phyloP scores from a whole-genome alignment of 352 stramenopile genomes.

The Phytopythium chamaehyphon region DNA sequence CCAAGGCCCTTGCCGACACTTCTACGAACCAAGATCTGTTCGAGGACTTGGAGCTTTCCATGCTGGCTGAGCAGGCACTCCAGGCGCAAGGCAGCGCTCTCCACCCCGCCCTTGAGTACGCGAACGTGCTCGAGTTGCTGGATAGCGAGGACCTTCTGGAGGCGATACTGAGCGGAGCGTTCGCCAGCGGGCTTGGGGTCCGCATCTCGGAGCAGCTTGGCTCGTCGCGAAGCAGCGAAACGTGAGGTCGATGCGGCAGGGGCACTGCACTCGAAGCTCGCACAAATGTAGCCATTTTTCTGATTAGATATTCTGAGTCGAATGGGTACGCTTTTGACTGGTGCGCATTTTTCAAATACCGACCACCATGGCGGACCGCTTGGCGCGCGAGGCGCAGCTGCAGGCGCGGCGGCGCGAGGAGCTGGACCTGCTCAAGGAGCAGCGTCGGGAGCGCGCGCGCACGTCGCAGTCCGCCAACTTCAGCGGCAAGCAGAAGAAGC shows the following conservation, averaged over 20 bases:
- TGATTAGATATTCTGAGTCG: constrained; percentile 10
- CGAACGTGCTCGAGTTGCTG: constrained; percentile 51
- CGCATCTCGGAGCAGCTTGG: constrained; percentile 4
- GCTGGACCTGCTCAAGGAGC: constrained; percentile 71
- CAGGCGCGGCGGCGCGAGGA: constrained; percentile 67
- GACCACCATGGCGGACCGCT: constrained; percentile 28
- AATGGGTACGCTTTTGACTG: neutral
- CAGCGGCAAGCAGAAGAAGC: constrained; percentile 86
- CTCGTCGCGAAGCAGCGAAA: too few species aligned
- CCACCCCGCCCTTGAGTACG: constrained; percentile 67
- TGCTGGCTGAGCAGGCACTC: constrained; percentile 94
- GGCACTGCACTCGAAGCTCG: too few species aligned
- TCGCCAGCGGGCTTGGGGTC: constrained; percentile 5
- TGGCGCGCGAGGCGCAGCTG: constrained; percentile 62
- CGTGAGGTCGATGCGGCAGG: too few species aligned
- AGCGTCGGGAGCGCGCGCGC: constrained; percentile 73
- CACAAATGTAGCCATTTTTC: constrained; percentile 15
- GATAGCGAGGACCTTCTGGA: constrained; percentile 56
- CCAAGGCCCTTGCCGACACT: constrained; percentile 94
- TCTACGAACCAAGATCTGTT: constrained; percentile 92
- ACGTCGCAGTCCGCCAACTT: constrained; percentile 54
- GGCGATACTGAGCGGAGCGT: constrained; percentile 30
- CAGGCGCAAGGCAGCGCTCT: constrained; percentile 52
- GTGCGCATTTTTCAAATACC: neutral
- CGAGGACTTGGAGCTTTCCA: constrained; percentile 91